phyloP scores from a whole-genome alignment of 2,329 filamentous ascomycete species.

The Fusarium circinatum region DNA sequence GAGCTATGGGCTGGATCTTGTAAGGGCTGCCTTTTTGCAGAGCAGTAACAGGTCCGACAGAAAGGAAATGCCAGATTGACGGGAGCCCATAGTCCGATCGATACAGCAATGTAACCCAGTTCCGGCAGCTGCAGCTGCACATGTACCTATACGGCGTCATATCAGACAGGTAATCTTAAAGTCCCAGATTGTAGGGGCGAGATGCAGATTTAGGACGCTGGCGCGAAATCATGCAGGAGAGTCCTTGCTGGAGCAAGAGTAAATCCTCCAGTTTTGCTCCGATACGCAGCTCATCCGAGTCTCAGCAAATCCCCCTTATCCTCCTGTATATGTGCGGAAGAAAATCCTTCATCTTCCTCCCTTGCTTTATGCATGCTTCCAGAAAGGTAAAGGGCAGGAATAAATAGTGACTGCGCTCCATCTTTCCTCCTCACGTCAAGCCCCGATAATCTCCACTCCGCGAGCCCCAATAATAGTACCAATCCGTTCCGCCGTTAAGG shows the following conservation, averaged over 20 bases:
- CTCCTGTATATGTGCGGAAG: neutral
- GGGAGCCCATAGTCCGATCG: conserved; percentile 12
- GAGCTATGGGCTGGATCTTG: conserved; percentile 26
- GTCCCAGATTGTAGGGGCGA: neutral
- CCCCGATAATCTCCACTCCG: conserved; percentile 26
- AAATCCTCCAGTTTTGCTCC: neutral
- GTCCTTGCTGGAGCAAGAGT: neutral
- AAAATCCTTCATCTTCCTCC: conserved; percentile 14
- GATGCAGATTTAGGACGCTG: neutral
- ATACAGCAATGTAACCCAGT: conserved; percentile 2
- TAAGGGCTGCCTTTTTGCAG: neutral
- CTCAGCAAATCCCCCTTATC: conserved; percentile 21
- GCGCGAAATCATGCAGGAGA: neutral
- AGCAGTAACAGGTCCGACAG: neutral
- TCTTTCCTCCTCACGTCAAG: conserved; percentile 26
- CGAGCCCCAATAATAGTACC: neutral
- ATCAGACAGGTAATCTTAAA: conserved; percentile 1
- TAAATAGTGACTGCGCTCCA: conserved; percentile 8
- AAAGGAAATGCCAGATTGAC: conserved; percentile 20
- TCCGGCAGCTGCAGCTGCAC: conserved; percentile 7
- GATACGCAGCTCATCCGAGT: neutral
- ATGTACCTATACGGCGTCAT: neutral
- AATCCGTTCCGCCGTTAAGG: conserved; percentile 15
- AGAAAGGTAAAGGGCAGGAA: neutral
- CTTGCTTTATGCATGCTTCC: conserved; percentile 27